Evolutionary conservation across 2,329 filamentous ascomycete genomes (phyloP).

Genomic region (Aspergillus hortae): DNA sequence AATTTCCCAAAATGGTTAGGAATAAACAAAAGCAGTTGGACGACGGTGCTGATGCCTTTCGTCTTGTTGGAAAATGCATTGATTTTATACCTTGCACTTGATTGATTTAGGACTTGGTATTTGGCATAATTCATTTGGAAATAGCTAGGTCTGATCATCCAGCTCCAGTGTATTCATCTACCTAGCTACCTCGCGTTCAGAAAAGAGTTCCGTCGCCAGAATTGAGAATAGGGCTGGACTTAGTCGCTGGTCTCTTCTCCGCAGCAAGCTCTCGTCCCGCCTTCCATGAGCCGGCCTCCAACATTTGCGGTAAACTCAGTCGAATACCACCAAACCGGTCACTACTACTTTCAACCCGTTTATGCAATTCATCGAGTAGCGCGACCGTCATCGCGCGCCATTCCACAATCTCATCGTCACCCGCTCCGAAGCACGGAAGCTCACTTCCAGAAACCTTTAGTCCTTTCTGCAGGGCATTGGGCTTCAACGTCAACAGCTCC

Average conservation of each 20-base stretch:
- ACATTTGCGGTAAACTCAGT: background rate
- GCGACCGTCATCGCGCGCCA: slow-evolving; percentile 2
- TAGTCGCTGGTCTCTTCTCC: background rate
- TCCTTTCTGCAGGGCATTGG: slow-evolving; percentile 42
- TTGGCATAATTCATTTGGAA: too few species aligned
- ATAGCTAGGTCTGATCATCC: too few species aligned
- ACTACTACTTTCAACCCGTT: background rate
- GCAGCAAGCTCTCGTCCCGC: slow-evolving; percentile 1
- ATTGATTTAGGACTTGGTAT: too few species aligned
- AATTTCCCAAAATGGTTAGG: too few species aligned
- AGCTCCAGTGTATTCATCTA: too few species aligned
- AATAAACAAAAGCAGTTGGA: too few species aligned
- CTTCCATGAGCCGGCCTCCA: slow-evolving; percentile 1
- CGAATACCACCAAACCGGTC: background rate
- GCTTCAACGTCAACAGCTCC: slow-evolving; percentile 52
- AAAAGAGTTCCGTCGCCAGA: background rate
- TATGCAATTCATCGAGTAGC: background rate
- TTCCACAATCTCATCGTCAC: slow-evolving; percentile 1
- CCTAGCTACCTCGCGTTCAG: background rate
- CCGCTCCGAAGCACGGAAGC: slow-evolving; percentile 19
- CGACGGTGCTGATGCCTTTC: too few species aligned
- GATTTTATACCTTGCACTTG: too few species aligned
- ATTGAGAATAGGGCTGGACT: background rate
- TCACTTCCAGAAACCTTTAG: slow-evolving; percentile 40
- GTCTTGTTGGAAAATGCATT: too few species aligned